Percentiles rank a stretch among this genome's conserved stretches.
These are phyloP conservation scores for Colletotrichum tabaci DNA, from an alignment of 2,329 filamentous ascomycete genomes.

Conservation along the genomic window DNA sequence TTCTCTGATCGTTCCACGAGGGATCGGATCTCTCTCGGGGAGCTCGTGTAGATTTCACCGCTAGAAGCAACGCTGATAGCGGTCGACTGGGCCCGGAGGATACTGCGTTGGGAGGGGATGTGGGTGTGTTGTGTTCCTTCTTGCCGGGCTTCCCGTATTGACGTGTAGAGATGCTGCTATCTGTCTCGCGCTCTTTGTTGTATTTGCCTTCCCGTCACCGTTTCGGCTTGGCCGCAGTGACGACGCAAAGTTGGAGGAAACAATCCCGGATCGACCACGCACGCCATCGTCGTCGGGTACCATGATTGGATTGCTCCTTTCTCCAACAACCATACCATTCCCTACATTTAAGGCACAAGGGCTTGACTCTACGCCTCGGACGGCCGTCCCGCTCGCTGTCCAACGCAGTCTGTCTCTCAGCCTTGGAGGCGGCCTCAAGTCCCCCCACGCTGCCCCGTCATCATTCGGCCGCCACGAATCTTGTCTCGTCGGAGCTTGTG, in stretches of 20 bases:
- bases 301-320: not conserved
- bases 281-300: not conserved
- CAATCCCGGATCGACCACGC: not conserved
- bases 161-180: not conserved
- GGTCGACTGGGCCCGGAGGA: not conserved
- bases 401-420: constrained; percentile 2
- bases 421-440: not conserved
- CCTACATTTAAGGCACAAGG: not conserved
- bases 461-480: constrained; percentile 21
- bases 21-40: not conserved
- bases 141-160: not conserved
- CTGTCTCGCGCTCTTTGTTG: not conserved
- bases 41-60: constrained; percentile 4
- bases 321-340: not conserved
- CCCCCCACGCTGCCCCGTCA: constrained; percentile 18
- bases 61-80: not conserved
- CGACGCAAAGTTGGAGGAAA: not conserved
- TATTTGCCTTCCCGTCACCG: not conserved
- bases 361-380: not conserved
- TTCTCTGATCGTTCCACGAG: not conserved
- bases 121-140: not conserved
- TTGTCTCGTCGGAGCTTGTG: constrained; percentile 15
- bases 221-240: not conserved
- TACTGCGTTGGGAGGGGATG: not conserved
- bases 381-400: not conserved